A percentile compares a stretch with the other conserved stretches of the same genome.
Evolutionary conservation across 371 early-diverging fungal species (phyloP).

Genomic region (Rhizopus stolonifer): DNA sequence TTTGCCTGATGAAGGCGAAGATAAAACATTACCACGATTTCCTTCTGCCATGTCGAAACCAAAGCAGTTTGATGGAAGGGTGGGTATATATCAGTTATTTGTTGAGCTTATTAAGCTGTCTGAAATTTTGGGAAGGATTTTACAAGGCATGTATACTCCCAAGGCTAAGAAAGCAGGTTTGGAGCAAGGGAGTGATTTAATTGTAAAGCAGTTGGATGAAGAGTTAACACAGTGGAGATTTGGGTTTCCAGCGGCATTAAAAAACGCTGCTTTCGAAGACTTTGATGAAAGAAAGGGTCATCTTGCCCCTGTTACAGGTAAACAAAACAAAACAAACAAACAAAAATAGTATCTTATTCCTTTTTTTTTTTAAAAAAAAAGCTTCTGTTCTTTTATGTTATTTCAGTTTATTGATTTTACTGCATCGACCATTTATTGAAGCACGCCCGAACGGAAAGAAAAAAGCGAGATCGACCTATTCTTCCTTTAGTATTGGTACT

Average conservation of each 20-base stretch:
- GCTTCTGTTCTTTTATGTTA: conserved; percentile 44
- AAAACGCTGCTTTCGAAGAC: conserved; percentile 33
- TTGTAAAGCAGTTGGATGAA: conserved; percentile 43
- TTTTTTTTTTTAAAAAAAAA: neutral
- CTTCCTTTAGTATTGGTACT: conserved; percentile 45
- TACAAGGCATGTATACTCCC: conserved; percentile 47
- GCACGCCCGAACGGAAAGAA: conserved; percentile 18
- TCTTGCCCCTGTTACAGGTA: conserved; percentile 45
- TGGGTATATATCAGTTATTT: conserved; percentile 40
- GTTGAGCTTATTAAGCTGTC: conserved; percentile 45
- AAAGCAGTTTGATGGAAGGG: conserved; percentile 19
- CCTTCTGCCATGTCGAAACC: conserved; percentile 40
- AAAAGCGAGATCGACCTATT: conserved; percentile 30
- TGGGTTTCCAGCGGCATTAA: conserved; percentile 37
- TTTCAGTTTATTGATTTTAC: conserved; percentile 37
- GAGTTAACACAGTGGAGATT: conserved; percentile 49
- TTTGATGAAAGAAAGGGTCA: conserved; percentile 38
- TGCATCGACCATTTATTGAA: conserved; percentile 52
- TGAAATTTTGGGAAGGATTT: conserved; percentile 41
- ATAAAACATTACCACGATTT: conserved; percentile 20
- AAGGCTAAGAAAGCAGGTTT: conserved; percentile 38
- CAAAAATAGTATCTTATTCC: neutral
- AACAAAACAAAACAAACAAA: no score
- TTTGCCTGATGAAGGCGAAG: conserved; percentile 27
- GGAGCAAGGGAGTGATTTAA: conserved; percentile 42